Conservation (phyloP, 2,329 filamentous ascomycete genomes). For the Tolypocladium tropicale region DNA sequence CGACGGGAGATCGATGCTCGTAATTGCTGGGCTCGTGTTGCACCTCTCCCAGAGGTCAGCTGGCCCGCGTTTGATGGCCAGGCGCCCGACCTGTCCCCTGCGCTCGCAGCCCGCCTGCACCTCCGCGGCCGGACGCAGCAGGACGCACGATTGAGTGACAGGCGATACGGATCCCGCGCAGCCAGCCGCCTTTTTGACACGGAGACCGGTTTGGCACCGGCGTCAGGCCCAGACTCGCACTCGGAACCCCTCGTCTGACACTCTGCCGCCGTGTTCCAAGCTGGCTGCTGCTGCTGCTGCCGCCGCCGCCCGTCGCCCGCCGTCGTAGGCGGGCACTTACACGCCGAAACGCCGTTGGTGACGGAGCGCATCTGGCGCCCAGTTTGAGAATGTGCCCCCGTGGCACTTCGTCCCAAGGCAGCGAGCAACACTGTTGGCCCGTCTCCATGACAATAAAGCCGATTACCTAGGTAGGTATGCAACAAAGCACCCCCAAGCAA, state of each 20-base stretch:
- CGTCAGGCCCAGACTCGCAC: background rate
- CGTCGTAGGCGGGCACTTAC: background rate
- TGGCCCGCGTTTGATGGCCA: background rate
- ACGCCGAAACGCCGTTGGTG: background rate
- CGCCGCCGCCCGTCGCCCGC: too few relatives aligned
- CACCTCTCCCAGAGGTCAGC: background rate
- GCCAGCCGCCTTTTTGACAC: background rate
- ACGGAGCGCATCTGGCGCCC: background rate
- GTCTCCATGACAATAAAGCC: background rate
- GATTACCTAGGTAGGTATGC: too few relatives aligned
- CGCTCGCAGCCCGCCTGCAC: background rate
- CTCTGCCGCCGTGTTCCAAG: background rate
- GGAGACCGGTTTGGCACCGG: background rate
- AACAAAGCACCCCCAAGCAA: too few relatives aligned
- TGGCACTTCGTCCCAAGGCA: background rate
- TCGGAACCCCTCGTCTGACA: background rate
- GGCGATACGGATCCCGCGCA: background rate
- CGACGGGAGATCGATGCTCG: too few relatives aligned
- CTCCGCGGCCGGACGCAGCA: background rate
- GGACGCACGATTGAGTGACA: background rate
- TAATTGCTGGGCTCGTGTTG: background rate
- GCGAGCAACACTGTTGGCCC: background rate
- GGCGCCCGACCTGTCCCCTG: background rate
- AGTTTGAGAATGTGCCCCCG: background rate
- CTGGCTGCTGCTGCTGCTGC: too few relatives aligned